These are phyloP conservation scores for Durusdinium trenchii DNA, from an alignment of 73 alveolate species.

Conservation along the genomic window DNA sequence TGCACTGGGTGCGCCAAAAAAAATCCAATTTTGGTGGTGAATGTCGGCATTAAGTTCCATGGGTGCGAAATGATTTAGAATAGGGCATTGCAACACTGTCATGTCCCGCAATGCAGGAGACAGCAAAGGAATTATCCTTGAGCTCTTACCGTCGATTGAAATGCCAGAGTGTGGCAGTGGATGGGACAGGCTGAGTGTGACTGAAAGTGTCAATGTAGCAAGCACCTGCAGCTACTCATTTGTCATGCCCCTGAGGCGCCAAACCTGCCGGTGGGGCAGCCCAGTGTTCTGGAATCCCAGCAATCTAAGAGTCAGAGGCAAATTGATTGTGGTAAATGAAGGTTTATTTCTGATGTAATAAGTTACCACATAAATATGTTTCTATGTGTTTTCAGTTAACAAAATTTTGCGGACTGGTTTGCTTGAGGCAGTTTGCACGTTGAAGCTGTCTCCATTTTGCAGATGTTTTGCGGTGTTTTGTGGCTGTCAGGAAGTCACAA, in stretches of 20 bases:
- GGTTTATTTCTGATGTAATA: not conserved
- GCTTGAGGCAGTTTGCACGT: too few relatives aligned
- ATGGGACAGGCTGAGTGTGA: conserved; percentile 38
- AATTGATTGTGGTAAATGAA: not conserved
- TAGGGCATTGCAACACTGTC: too few relatives aligned
- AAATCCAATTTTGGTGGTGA: too few relatives aligned
- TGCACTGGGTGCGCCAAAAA: too few relatives aligned
- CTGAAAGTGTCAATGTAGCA: not conserved
- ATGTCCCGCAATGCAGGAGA: conserved; percentile 47
- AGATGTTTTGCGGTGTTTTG: too few relatives aligned
- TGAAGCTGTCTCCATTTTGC: too few relatives aligned
- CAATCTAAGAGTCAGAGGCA: not conserved
- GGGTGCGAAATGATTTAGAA: too few relatives aligned
- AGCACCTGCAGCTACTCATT: not conserved
- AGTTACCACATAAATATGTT: not conserved
- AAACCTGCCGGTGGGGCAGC: conserved; percentile 55
- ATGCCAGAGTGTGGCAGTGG: conserved; percentile 87
- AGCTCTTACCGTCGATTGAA: conserved; percentile 75
- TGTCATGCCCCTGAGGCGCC: not conserved
- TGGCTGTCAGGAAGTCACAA: too few relatives aligned
- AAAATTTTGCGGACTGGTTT: too few relatives aligned
- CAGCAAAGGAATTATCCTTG: conserved; percentile 38
- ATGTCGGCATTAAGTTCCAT: too few relatives aligned
- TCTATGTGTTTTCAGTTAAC: not conserved
- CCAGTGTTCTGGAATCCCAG: not conserved